These are phyloP conservation scores for Acanthamoeba lenticulata DNA, from an alignment of 208 protist genomes.

Conservation along the genomic window DNA sequence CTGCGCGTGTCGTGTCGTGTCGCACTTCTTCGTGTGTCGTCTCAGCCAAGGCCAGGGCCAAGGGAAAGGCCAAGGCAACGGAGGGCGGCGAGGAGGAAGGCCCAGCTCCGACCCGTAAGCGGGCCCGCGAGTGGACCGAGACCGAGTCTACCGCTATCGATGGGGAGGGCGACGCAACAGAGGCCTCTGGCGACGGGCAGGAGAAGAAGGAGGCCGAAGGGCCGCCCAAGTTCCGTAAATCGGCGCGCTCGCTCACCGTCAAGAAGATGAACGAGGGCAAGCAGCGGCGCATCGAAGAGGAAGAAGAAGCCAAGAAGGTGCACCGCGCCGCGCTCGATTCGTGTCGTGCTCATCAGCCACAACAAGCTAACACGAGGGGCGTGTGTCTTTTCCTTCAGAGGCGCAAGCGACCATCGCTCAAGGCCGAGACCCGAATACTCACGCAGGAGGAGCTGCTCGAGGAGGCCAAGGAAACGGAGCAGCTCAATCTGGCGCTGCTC, in stretches of 20 bases:
- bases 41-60: neutral
- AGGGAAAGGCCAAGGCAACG: neutral
- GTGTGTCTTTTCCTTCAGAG: neutral
- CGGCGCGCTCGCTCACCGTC: constrained; percentile 28
- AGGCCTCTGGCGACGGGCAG: no score
- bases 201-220: constrained; percentile 39
- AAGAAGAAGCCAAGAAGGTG: neutral
- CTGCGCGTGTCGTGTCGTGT: no score
- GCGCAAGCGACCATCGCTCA: neutral
- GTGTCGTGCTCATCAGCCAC: neutral
- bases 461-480: constrained; percentile 51
- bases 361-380: neutral
- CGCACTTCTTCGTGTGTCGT: neutral
- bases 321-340: neutral
- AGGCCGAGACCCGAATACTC: neutral
- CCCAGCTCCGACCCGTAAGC: neutral
- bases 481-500: constrained; percentile 7
- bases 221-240: constrained; percentile 41
- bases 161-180: neutral
- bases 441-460: constrained; percentile 60
- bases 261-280: constrained; percentile 11
- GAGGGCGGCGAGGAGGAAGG: neutral
- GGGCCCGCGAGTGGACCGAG: neutral
- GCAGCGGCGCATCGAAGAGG: neutral
- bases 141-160: neutral